Evolutionary conservation across 2,329 filamentous ascomycete genomes (phyloP).

Genomic region (Bretziella fagacearum): DNA sequence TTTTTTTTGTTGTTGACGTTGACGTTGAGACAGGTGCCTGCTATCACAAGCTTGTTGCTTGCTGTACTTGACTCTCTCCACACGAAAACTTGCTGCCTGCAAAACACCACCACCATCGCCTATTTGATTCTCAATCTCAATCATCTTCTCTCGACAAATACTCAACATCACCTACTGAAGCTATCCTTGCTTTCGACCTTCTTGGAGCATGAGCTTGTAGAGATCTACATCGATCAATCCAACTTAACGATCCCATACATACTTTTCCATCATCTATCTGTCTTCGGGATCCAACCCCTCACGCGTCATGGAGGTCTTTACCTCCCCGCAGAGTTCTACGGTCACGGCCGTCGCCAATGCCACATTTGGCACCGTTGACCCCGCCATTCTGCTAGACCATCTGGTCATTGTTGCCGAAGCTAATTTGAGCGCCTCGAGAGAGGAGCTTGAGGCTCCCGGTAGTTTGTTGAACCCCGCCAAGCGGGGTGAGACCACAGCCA

Average conservation of each 20-base stretch:
- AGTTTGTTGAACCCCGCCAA: constrained; percentile 63
- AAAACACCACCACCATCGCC: too few species aligned
- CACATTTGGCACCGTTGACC: constrained; percentile 43
- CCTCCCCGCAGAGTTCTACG: constrained; percentile 27
- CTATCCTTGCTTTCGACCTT: background rate
- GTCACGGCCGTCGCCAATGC: constrained; percentile 31
- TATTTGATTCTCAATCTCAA: too few species aligned
- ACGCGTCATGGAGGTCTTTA: constrained; percentile 35
- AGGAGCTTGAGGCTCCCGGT: constrained; percentile 63
- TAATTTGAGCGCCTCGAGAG: constrained; percentile 55
- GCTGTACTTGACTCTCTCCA: too few species aligned
- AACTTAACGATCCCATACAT: background rate
- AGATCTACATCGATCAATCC: background rate
- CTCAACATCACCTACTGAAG: background rate
- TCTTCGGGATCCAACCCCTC: background rate
- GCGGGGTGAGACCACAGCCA: constrained; percentile 64
- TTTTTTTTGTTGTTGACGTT: too few species aligned
- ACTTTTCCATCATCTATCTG: background rate
- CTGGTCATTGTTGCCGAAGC: constrained; percentile 53
- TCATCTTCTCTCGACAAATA: background rate
- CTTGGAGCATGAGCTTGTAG: constrained; percentile 1
- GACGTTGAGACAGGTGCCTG: too few species aligned
- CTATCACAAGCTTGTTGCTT: too few species aligned
- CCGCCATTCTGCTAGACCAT: constrained; percentile 54
- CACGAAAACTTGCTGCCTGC: too few species aligned